A percentile compares a stretch with the other conserved stretches of the same genome.
Conservation (phyloP, 2,329 filamentous ascomycete genomes). For the Teratosphaeria zuluensis region DNA sequence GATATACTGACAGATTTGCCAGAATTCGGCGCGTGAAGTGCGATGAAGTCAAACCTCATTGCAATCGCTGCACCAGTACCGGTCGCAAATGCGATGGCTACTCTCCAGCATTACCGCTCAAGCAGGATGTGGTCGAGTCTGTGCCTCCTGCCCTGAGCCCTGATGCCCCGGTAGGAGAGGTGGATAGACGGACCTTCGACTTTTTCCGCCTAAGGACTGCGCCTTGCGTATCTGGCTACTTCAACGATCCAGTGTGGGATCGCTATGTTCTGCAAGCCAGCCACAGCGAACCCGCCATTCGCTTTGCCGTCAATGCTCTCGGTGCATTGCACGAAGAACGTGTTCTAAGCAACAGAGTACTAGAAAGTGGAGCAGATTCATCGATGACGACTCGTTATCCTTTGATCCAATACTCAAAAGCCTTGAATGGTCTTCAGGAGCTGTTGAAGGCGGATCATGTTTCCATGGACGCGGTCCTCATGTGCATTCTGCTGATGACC, state of each 20-base stretch:
- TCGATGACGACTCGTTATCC: conserved; percentile 18
- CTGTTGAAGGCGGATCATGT: conserved; percentile 14
- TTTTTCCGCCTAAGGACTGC: conserved; percentile 21
- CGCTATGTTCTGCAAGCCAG: conserved; percentile 22
- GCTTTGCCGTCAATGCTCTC: conserved; percentile 24
- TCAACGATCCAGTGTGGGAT: conserved; percentile 22
- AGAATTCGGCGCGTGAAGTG: conserved; percentile 8
- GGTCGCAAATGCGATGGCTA: conserved; percentile 14
- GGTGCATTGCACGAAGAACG: conserved; percentile 23
- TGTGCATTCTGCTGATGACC: conserved; percentile 23
- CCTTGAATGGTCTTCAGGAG: conserved; percentile 20
- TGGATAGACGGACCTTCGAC: conserved; percentile 21
- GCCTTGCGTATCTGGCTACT: conserved; percentile 21
- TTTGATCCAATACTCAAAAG: conserved; percentile 22
- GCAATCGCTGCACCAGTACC: conserved; percentile 41
- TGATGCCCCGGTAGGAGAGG: conserved; percentile 14
- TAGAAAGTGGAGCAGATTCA: conserved; percentile 9
- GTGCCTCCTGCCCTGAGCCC: conserved; percentile 4
- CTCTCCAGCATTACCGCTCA: conserved; percentile 21
- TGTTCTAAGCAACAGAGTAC: conserved; percentile 8
- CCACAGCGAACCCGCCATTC: conserved; percentile 21
- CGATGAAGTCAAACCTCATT: conserved; percentile 42
- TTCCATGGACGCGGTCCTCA: conserved; percentile 19
- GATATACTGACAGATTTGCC: background rate
- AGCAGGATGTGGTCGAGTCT: conserved; percentile 3